Evolutionary conservation across 2,329 filamentous ascomycete genomes (phyloP).

Genomic region (Epichloe sibirici): DNA sequence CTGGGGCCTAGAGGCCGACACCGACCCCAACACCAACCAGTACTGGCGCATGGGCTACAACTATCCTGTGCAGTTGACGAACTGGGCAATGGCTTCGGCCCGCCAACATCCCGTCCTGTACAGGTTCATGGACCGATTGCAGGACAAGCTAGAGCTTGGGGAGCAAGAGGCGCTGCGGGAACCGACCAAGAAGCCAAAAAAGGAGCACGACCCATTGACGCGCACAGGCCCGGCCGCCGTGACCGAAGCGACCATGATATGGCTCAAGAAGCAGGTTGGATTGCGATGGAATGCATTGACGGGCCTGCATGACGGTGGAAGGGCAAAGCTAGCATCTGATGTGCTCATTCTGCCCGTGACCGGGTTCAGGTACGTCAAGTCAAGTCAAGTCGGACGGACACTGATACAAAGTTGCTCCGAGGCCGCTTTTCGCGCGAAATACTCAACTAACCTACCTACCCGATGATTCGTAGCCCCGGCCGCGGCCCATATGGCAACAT

Average conservation of each 20-base stretch:
- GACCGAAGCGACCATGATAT: constrained; percentile 10
- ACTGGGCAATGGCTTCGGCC: constrained; percentile 15
- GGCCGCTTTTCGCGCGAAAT: neutral
- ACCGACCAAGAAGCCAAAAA: neutral
- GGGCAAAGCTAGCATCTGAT: constrained; percentile 11
- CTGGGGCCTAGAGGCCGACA: constrained; percentile 14
- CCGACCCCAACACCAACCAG: constrained; percentile 10
- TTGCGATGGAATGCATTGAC: constrained; percentile 15
- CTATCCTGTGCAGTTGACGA: constrained; percentile 14
- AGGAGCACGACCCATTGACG: constrained; percentile 10
- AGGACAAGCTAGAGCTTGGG: constrained; percentile 5
- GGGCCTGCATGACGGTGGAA: constrained; percentile 12
- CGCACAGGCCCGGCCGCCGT: constrained; percentile 15
- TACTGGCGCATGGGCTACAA: constrained; percentile 17
- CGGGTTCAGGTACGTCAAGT: constrained; percentile 11
- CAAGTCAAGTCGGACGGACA: neutral
- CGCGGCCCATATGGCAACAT: constrained; percentile 14
- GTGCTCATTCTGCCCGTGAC: constrained; percentile 13
- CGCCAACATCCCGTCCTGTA: constrained; percentile 11
- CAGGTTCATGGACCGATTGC: constrained; percentile 12
- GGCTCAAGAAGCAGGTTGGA: constrained; percentile 10
- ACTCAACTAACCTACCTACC: neutral
- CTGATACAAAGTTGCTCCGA: neutral
- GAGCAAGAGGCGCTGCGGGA: constrained; percentile 4
- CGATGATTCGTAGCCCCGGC: constrained; percentile 8